A percentile compares a stretch with the other conserved stretches of the same genome.
These are phyloP conservation scores for Mitragyna speciosa DNA, from an alignment of 257 asterid genomes.

Conservation along the genomic window DNA sequence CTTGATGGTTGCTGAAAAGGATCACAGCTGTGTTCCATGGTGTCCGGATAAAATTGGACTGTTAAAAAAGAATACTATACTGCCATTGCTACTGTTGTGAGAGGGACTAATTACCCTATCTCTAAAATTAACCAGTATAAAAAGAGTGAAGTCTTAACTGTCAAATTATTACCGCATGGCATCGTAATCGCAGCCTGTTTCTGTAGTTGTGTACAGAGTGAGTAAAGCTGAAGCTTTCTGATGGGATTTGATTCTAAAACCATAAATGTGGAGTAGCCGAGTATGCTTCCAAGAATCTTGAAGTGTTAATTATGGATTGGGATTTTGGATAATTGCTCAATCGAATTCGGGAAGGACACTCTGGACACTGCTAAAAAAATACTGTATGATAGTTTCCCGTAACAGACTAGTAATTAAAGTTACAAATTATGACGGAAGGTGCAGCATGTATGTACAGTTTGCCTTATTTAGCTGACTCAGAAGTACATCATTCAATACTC, in stretches of 20 bases:
- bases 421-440: background rate
- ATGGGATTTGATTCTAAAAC: background rate
- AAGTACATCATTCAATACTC: background rate
- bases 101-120: background rate
- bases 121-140: background rate
- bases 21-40: conserved; percentile 10
- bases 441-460: background rate
- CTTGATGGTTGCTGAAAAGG: background rate
- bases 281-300: background rate
- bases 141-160: background rate
- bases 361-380: background rate
- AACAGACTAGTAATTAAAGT: background rate
- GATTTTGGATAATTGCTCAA: background rate
- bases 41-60: background rate
- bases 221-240: background rate
- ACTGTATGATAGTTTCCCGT: background rate
- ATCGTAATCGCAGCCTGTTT: background rate
- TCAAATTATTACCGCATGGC: conserved; percentile 4
- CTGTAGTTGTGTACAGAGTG: background rate
- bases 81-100: background rate
- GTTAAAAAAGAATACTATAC: background rate
- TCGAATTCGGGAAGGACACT: background rate
- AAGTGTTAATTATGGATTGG: background rate
- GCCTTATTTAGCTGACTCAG: background rate
- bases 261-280: background rate